Percentiles rank a stretch among this genome's conserved stretches.
Conservation (phyloP, 371 early-diverging fungal genomes). For the Circinella minor region DNA sequence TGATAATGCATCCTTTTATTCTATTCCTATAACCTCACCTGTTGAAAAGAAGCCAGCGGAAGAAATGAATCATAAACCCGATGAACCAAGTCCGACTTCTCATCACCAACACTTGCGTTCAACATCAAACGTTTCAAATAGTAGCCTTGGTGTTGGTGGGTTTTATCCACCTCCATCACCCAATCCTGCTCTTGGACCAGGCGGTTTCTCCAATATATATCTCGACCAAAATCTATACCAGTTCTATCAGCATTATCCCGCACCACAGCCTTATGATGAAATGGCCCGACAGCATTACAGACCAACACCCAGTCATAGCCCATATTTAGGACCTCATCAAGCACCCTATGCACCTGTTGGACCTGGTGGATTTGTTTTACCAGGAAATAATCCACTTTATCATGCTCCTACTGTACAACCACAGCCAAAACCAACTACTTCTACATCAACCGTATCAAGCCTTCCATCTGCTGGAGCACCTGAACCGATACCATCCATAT, state of each 20-base stretch:
- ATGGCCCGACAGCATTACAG: slow-evolving; percentile 24
- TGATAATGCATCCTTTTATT: slow-evolving; percentile 2
- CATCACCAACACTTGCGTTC: slow-evolving; percentile 1
- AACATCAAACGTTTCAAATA: background rate
- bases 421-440: background rate
- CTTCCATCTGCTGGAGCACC: background rate
- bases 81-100: slow-evolving; percentile 7
- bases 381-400: slow-evolving; percentile 9
- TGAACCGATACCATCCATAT: background rate
- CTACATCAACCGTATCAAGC: background rate
- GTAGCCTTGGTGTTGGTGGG: background rate
- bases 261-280: slow-evolving; percentile 47
- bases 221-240: slow-evolving; percentile 41
- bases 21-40: background rate
- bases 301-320: slow-evolving; percentile 25
- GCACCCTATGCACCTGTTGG: background rate
- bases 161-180: slow-evolving; percentile 5
- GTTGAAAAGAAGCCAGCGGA: background rate
- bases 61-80: slow-evolving; percentile 8
- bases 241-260: slow-evolving; percentile 43
- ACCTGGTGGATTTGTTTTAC: slow-evolving; percentile 27
- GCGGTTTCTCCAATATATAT: slow-evolving; percentile 20
- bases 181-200: slow-evolving; percentile 13
- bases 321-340: slow-evolving; percentile 14
- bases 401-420: background rate